These are phyloP conservation scores for Syzygium oleosum DNA, from an alignment of 345 rosid genomes.

Conservation along the genomic window DNA sequence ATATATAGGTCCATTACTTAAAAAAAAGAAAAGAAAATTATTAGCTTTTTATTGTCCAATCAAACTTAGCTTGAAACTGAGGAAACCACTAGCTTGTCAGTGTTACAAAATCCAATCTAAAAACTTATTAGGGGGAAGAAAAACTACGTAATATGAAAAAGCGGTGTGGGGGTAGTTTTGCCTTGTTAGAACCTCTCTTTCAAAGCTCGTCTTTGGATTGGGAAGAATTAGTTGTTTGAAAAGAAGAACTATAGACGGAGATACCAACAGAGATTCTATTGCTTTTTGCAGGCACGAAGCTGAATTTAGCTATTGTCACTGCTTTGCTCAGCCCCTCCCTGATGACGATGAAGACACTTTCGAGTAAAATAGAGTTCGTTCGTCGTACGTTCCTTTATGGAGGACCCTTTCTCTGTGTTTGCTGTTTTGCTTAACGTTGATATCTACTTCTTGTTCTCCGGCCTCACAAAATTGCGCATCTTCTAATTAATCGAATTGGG, in stretches of 20 bases:
- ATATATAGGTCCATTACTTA: neutral
- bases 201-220: neutral
- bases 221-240: neutral
- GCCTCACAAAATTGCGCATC: neutral
- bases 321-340: conserved; percentile 69
- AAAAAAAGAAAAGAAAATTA: no score
- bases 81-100: neutral
- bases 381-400: neutral
- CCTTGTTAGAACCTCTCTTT: neutral
- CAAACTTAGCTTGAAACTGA: neutral
- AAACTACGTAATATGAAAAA: neutral
- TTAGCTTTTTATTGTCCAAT: neutral
- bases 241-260: neutral
- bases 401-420: neutral
- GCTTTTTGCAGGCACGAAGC: conserved; percentile 50
- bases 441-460: neutral
- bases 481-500: neutral
- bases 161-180: neutral
- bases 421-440: neutral
- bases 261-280: neutral
- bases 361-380: conserved; percentile 20
- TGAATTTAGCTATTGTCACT: conserved; percentile 44
- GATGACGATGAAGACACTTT: conserved; percentile 52
- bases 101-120: neutral
- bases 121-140: neutral